Evolutionary conservation across 2,329 filamentous ascomycete species (phyloP).

Genomic region (Echinosphaeria canescens): DNA sequence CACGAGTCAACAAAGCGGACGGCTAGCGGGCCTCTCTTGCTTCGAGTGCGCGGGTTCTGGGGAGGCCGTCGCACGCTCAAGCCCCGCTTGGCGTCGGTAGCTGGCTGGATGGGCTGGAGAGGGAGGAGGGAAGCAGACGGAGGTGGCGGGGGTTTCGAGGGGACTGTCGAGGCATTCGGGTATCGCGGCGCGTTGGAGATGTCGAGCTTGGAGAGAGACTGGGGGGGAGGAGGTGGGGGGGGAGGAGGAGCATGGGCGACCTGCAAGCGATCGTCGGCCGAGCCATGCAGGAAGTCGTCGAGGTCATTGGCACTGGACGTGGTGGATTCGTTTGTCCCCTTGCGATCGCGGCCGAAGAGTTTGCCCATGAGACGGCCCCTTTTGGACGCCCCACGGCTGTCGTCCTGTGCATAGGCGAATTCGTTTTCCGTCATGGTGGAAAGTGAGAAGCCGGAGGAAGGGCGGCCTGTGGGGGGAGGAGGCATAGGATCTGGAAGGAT

Average conservation of each 20-base stretch:
- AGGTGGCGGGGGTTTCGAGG: no score
- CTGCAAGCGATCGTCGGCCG: slow-evolving; percentile 31
- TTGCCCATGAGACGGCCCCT: slow-evolving; percentile 40
- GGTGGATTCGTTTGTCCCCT: no score
- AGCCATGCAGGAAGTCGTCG: slow-evolving; percentile 35
- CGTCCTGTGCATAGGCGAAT: no score
- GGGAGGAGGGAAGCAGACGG: no score
- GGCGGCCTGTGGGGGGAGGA: no score
- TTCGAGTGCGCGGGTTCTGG: slow-evolving; percentile 18
- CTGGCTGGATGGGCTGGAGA: slow-evolving; percentile 12
- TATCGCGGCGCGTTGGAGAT: slow-evolving; percentile 31
- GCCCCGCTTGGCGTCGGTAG: slow-evolving; percentile 17
- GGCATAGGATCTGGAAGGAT: no score
- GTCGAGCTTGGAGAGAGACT: slow-evolving; percentile 27
- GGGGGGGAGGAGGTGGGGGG: slow-evolving; percentile 27
- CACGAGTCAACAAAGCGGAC: slow-evolving; percentile 54
- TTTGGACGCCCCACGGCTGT: slow-evolving; percentile 19
- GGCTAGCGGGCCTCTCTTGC: slow-evolving; percentile 43
- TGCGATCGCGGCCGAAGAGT: slow-evolving; percentile 25
- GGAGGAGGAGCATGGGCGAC: slow-evolving; percentile 29
- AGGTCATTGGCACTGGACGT: slow-evolving; percentile 18
- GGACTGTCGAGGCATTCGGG: slow-evolving; percentile 17
- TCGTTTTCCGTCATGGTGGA: no score
- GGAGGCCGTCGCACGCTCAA: slow-evolving; percentile 18
- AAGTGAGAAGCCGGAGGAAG: no score